These are phyloP conservation scores for Mercurialis annua DNA, from an alignment of 345 rosid species.

Conservation along the genomic window DNA sequence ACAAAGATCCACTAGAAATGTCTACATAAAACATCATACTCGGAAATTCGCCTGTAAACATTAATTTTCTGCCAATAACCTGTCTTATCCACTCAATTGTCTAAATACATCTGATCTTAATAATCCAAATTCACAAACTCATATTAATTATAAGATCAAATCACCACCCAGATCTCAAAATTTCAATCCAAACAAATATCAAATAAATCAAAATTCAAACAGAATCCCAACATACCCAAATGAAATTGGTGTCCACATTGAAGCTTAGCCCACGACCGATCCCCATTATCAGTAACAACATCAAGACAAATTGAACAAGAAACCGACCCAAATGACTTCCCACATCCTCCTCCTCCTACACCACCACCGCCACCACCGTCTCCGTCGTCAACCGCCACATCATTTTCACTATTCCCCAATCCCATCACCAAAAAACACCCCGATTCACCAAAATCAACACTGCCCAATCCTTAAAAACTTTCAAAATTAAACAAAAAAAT, in stretches of 20 bases:
- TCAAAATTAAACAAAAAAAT: neutral
- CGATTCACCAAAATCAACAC: conserved; percentile 21
- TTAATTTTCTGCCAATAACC: neutral
- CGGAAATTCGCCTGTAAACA: neutral
- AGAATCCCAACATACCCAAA: conserved; percentile 51
- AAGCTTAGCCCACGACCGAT: conserved; percentile 97
- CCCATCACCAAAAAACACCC: conserved; percentile 52
- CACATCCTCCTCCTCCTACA: conserved; percentile 36
- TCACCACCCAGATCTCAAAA: conserved; percentile 28
- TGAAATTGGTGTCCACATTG: conserved; percentile 95
- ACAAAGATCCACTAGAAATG: conserved; percentile 4
- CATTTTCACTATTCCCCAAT: conserved; percentile 51
- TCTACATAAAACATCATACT: neutral
- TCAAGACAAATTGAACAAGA: conserved; percentile 98
- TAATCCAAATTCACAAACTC: conserved; percentile 1
- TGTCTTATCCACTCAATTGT: neutral
- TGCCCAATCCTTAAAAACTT: conserved; percentile 16
- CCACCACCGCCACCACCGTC: conserved; percentile 42
- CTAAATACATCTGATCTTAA: neutral
- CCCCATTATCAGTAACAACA: conserved; percentile 60
- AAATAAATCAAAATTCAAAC: neutral
- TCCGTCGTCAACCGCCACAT: conserved; percentile 46
- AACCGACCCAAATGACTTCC: conserved; percentile 53
- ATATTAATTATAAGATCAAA: neutral
- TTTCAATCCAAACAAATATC: neutral